phyloP scores from a whole-genome alignment of 176 grass and related monocot genomes.

The Triticum monococcum region DNA sequence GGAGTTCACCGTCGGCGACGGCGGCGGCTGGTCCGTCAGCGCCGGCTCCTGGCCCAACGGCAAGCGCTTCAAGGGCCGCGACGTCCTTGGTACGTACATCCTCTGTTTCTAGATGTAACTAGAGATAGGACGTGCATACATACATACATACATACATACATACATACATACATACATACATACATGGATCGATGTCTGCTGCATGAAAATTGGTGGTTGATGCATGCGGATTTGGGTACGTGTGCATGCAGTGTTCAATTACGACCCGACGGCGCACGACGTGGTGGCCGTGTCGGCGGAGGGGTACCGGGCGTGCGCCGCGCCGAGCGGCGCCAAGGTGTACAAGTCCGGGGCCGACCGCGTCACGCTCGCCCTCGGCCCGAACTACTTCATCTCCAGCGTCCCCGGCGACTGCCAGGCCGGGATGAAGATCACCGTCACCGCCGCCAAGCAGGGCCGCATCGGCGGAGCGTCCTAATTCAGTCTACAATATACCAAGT shows the following conservation, averaged over 20 bases:
- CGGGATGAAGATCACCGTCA: constrained; percentile 58
- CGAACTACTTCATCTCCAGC: constrained; percentile 59
- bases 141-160: too few relatives aligned
- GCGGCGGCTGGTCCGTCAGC: constrained; percentile 49
- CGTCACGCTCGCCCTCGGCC: constrained; percentile 45
- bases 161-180: too few relatives aligned
- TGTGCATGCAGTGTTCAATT: constrained; percentile 41
- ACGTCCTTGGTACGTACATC: constrained; percentile 34
- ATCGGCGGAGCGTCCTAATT: too few relatives aligned
- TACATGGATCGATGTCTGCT: too few relatives aligned
- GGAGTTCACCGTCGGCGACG: constrained; percentile 58
- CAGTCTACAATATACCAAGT: too few relatives aligned
- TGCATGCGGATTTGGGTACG: too few relatives aligned
- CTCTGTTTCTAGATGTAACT: too few relatives aligned
- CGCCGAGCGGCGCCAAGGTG: constrained; percentile 1
- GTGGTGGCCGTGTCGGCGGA: constrained; percentile 33
- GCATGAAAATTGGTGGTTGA: background rate
- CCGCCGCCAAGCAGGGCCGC: background rate
- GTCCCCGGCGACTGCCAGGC: constrained; percentile 45
- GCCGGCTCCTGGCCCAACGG: constrained; percentile 41
- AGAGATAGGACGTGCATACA: too few relatives aligned
- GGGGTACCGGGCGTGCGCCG: constrained; percentile 35
- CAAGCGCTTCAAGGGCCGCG: constrained; percentile 65
- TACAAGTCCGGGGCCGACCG: constrained; percentile 51
- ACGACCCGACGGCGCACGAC: constrained; percentile 39